Evolutionary conservation across 345 rosid species (phyloP).

Genomic region (Murraya koenigii): DNA sequence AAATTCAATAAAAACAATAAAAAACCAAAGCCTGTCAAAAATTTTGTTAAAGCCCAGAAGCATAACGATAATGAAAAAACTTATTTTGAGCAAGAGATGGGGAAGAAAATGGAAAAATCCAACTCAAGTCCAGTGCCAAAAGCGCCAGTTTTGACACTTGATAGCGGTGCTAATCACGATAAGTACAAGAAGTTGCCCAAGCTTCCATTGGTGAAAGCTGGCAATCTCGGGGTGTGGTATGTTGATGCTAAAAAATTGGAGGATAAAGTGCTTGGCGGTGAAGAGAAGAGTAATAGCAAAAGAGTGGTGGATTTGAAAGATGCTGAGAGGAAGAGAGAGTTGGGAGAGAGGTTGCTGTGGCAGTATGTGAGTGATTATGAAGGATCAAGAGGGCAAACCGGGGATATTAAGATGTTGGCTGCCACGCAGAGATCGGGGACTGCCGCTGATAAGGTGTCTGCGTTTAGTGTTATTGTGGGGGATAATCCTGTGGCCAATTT

Average conservation of each 20-base stretch:
- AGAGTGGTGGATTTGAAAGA: conserved; percentile 52
- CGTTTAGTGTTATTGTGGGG: conserved; percentile 80
- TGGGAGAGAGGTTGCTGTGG: conserved; percentile 83
- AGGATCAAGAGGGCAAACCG: conserved; percentile 59
- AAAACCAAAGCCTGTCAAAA: conserved; percentile 2
- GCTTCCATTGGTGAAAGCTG: conserved; percentile 73
- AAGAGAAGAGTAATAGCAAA: conserved; percentile 31
- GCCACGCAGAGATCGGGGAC: conserved; percentile 96
- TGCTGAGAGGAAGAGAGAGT: conserved; percentile 63
- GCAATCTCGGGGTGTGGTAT: conserved; percentile 67
- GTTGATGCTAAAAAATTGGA: conserved; percentile 71
- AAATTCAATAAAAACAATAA: not conserved
- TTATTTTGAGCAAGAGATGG: not conserved
- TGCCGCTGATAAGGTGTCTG: conserved; percentile 87
- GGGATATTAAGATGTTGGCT: conserved; percentile 80
- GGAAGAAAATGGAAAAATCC: conserved; percentile 7
- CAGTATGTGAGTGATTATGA: conserved; percentile 72
- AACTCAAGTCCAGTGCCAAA: conserved; percentile 41
- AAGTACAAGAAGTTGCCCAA: conserved; percentile 62
- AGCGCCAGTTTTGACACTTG: conserved; percentile 57
- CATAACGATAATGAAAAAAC: not conserved
- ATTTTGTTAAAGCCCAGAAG: conserved; percentile 6
- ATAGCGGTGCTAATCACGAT: conserved; percentile 13
- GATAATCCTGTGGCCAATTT: conserved; percentile 90
- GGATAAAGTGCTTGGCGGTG: conserved; percentile 61